Evolutionary conservation across 2,329 filamentous ascomycete genomes (phyloP).

Genomic region (Metarhizium rileyi): DNA sequence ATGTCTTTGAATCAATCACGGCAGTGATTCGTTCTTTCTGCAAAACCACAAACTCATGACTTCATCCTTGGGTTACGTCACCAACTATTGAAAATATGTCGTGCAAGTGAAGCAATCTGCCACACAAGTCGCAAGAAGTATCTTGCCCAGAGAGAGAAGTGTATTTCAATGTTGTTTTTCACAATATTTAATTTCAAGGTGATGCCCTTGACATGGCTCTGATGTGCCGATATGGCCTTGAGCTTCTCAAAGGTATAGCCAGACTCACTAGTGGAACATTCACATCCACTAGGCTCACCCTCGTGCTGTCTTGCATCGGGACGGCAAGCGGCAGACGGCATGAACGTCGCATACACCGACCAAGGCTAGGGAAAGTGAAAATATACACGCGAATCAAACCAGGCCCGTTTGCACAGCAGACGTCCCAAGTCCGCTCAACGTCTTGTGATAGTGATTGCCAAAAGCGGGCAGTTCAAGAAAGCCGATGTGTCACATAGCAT

Average conservation of each 20-base stretch:
- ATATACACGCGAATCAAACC: not conserved
- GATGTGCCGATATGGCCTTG: constrained; percentile 85
- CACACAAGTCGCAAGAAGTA: too few relatives aligned
- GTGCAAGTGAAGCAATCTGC: too few relatives aligned
- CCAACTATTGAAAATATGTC: too few relatives aligned
- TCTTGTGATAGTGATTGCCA: not conserved
- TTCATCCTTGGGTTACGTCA: too few relatives aligned
- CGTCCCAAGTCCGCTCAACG: not conserved
- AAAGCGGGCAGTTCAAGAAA: not conserved
- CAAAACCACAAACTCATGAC: too few relatives aligned
- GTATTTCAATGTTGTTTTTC: too few relatives aligned
- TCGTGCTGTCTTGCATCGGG: not conserved
- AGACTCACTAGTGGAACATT: too few relatives aligned
- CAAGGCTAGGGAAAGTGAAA: not conserved
- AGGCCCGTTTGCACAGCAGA: not conserved
- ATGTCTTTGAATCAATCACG: too few relatives aligned
- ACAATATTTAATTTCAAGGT: too few relatives aligned
- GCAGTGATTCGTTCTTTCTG: too few relatives aligned
- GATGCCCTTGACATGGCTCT: constrained; percentile 97
- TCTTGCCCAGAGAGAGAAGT: too few relatives aligned
- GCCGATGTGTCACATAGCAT: not conserved
- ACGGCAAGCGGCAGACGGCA: not conserved
- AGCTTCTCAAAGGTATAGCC: constrained; percentile 80
- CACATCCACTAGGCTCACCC: not conserved
- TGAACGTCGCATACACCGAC: not conserved